Evolutionary conservation across 1,284 basidiomycete species (phyloP).

Genomic region (Fomitopsis pinicola): DNA sequence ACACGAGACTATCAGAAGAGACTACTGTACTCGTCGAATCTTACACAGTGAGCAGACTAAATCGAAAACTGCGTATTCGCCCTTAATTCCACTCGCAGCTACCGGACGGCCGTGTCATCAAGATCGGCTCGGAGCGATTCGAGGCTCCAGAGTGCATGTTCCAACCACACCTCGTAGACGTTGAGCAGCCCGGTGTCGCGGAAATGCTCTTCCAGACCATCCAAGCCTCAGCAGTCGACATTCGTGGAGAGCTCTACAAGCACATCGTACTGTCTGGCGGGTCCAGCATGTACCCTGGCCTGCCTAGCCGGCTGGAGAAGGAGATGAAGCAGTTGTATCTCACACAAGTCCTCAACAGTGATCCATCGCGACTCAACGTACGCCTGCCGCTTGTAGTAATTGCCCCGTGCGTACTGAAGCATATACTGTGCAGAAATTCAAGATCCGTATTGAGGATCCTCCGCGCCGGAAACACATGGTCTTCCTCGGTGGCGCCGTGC

Average conservation of each 20-base stretch:
- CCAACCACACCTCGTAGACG: slow-evolving; percentile 96
- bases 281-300: slow-evolving; percentile 97
- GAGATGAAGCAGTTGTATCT: slow-evolving; percentile 99
- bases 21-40: slow-evolving; percentile 95
- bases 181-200: slow-evolving; percentile 97
- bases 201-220: slow-evolving; percentile 98
- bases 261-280: slow-evolving; percentile 98
- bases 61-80: neutral
- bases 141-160: slow-evolving; percentile 99
- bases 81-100: slow-evolving; percentile 52
- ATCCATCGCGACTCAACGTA: slow-evolving; percentile 84
- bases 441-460: slow-evolving; percentile 97
- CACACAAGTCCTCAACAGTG: slow-evolving; percentile 82
- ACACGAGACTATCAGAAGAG: slow-evolving; percentile 92
- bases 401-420: neutral
- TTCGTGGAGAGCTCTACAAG: slow-evolving; percentile 92
- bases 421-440: slow-evolving; percentile 84
- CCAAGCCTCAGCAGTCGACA: slow-evolving; percentile 88
- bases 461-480: slow-evolving; percentile 99
- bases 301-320: slow-evolving; percentile 95
- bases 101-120: slow-evolving; percentile 95
- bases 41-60: slow-evolving; percentile 70
- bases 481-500: slow-evolving; percentile 93
- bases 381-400: slow-evolving; percentile 29
- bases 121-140: slow-evolving; percentile 98